phyloP scores from a whole-genome alignment of 768 basidiomycete species.

The Leucocoprinus sp. region DNA sequence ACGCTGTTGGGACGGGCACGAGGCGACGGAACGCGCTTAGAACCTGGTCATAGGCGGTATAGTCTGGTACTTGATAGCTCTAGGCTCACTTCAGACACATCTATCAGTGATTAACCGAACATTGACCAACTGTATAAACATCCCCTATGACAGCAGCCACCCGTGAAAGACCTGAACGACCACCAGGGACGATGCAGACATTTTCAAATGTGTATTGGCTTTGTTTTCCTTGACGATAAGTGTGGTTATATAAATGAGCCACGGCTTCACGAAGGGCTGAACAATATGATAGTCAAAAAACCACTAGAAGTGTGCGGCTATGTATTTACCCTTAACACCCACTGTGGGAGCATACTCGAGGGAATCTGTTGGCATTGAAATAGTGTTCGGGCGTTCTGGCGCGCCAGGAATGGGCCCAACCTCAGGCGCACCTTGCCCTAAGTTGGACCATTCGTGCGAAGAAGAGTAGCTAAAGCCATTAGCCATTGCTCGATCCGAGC shows the following conservation, averaged over 20 bases:
- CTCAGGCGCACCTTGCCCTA: conserved; percentile 91
- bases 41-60: conserved; percentile 83
- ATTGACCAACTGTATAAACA: conserved; percentile 61
- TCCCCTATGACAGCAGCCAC: conserved; percentile 89
- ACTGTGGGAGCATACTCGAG: conserved; percentile 91
- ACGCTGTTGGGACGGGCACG: conserved; percentile 87
- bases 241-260: conserved; percentile 81
- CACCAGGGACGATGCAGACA: conserved; percentile 92
- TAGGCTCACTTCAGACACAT: conserved; percentile 20
- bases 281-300: conserved; percentile 2
- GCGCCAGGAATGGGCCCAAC: conserved; percentile 79
- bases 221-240: conserved; percentile 71
- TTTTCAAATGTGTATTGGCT: conserved; percentile 91
- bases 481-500: conserved; percentile 90
- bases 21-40: conserved; percentile 81
- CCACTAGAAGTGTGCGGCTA: neutral
- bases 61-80: conserved; percentile 90
- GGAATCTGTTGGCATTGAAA: conserved; percentile 61
- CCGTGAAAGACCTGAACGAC: conserved; percentile 82
- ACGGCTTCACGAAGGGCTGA: conserved; percentile 81
- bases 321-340: conserved; percentile 64
- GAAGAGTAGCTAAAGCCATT: conserved; percentile 82
- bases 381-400: conserved; percentile 52
- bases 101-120: neutral
- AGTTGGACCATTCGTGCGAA: conserved; percentile 78